These are phyloP conservation scores for Fusarium floridanum DNA, from an alignment of 2,329 filamentous ascomycete genomes.

Conservation along the genomic window DNA sequence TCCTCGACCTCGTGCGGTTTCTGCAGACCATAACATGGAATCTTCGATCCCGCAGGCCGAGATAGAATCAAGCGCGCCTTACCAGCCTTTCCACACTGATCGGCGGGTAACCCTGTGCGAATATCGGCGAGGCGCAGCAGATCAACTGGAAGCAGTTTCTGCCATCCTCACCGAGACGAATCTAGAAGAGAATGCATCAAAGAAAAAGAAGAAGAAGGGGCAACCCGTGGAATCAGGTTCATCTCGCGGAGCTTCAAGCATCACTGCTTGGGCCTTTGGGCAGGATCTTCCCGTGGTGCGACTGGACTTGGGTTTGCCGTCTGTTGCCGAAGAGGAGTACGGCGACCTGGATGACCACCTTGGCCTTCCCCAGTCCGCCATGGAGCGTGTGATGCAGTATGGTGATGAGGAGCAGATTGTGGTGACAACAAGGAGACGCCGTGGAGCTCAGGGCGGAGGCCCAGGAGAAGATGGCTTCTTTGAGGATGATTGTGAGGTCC, in stretches of 20 bases:
- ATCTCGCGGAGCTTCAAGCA: constrained; percentile 31
- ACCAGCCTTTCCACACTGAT: constrained; percentile 96
- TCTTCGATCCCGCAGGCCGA: constrained; percentile 82
- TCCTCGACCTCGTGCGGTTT: constrained; percentile 52
- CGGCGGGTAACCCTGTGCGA: constrained; percentile 83
- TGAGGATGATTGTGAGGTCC: constrained; percentile 91
- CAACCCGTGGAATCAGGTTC: constrained; percentile 38
- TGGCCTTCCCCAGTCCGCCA: constrained; percentile 72
- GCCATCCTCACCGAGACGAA: constrained; percentile 56
- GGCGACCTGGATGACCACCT: constrained; percentile 66
- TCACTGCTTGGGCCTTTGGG: constrained; percentile 70
- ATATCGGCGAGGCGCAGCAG: constrained; percentile 58
- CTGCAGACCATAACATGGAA: constrained; percentile 62
- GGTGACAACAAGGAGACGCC: constrained; percentile 81
- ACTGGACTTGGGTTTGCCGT: constrained; percentile 65
- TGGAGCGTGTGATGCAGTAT: constrained; percentile 72
- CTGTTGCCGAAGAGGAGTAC: constrained; percentile 65
- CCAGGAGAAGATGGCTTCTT: constrained; percentile 83
- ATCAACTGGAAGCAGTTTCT: constrained; percentile 54
- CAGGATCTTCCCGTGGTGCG: constrained; percentile 64
- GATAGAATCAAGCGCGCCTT: constrained; percentile 95
- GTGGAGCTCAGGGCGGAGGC: constrained; percentile 61
- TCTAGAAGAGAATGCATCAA: constrained; percentile 56
- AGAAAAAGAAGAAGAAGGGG: constrained; percentile 55
- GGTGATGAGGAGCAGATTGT: constrained; percentile 82